These are phyloP conservation scores for Silene conica DNA, from an alignment of 148 eudicot species.

Conservation along the genomic window DNA sequence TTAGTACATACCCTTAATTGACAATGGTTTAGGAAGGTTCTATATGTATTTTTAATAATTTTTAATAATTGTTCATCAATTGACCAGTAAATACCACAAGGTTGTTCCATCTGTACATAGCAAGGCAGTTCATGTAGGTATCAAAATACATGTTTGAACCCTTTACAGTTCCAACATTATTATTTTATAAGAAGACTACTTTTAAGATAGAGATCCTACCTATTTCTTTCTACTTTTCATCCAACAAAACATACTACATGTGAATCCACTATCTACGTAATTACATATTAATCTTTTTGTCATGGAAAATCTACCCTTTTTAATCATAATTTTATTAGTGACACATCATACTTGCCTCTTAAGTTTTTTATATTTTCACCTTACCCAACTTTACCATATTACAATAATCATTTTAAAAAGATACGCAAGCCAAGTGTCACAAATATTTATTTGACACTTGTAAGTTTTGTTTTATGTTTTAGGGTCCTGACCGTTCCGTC, in stretches of 20 bases:
- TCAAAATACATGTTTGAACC: not conserved
- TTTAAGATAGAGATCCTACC: conserved; percentile 9
- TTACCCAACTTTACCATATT: not conserved
- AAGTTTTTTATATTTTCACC: not conserved
- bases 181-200: not conserved
- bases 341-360: conserved; percentile 10
- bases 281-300: conserved; percentile 4
- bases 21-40: too few relatives aligned
- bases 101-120: not conserved
- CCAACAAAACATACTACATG: conserved; percentile 4
- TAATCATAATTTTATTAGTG: too few relatives aligned
- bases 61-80: not conserved
- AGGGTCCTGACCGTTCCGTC: too few relatives aligned
- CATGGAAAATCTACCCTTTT: conserved; percentile 5
- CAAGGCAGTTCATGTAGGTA: not conserved
- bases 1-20: too few relatives aligned
- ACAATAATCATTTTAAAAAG: not conserved
- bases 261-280: not conserved
- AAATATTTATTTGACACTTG: conserved; percentile 9
- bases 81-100: too few relatives aligned
- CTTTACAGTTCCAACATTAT: not conserved
- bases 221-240: not conserved
- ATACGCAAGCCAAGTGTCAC: conserved; percentile 1
- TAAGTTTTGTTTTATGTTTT: too few relatives aligned
- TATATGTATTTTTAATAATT: too few relatives aligned